Evolutionary conservation across 495 filamentous ascomycete genomes (phyloP).

Genomic region (Aspergillus affinis): DNA sequence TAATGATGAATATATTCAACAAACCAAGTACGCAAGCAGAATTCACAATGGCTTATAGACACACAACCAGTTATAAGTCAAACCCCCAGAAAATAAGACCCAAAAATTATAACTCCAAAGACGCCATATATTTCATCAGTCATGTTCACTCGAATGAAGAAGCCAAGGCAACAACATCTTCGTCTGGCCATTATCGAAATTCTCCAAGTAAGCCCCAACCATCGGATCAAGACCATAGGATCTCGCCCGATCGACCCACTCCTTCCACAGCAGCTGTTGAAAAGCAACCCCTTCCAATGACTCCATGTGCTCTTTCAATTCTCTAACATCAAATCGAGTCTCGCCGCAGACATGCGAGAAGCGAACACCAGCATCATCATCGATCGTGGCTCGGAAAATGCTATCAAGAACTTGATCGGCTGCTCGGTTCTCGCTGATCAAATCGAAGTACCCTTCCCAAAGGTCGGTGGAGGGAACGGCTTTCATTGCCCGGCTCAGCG

Average conservation of each 20-base stretch:
- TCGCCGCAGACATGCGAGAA: slow-evolving; percentile 1
- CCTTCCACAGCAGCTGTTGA: background rate
- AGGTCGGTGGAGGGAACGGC: background rate
- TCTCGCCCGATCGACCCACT: background rate
- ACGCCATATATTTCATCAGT: too few relatives aligned
- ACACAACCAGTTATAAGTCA: too few relatives aligned
- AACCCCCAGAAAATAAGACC: too few relatives aligned
- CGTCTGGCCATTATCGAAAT: background rate
- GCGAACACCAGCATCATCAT: background rate
- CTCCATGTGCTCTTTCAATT: background rate
- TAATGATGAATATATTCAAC: too few relatives aligned
- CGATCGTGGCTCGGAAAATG: background rate
- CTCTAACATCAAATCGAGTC: background rate
- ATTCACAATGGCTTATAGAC: too few relatives aligned
- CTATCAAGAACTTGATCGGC: background rate
- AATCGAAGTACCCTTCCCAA: background rate
- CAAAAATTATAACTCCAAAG: too few relatives aligned
- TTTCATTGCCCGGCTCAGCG: background rate
- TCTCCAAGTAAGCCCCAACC: background rate
- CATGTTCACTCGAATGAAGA: background rate
- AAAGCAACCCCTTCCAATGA: background rate
- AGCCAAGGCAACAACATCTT: background rate
- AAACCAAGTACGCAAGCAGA: too few relatives aligned
- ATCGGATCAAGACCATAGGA: background rate
- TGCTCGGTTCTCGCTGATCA: background rate